Evolutionary conservation across 495 filamentous ascomycete genomes (phyloP), one percentile per base, ranked within the genome.

Genomic region (Hypoxylon rickii): DNA sequence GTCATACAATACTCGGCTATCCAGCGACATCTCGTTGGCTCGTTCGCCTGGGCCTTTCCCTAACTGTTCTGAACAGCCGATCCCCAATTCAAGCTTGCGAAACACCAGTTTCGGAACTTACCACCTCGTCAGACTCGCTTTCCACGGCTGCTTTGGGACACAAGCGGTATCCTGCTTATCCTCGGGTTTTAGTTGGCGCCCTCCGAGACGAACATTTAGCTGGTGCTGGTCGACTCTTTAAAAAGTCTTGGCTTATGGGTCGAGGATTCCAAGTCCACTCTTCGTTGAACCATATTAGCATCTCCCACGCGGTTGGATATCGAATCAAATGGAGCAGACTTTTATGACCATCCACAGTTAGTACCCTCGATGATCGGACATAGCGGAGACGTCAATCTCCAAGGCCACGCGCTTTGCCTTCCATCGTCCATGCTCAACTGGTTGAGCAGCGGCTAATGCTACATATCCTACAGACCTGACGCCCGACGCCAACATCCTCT

Each of bases 301-400:
- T 66, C 59, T 51, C 52, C 51, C 63, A 52, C 33, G 46, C 52
- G 46, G 41, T 43, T 65, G 57, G 59, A 46, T 26, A 58, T 61
- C 65, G 61, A 64, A 55, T 70, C 73, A 61, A 66, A 94, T 94
- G 90, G 90, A 94, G 73, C 89, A 88, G 58, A 96, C 90, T 36
- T 95, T 95, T 76, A 95, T 96, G 75, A 90, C 90, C 56, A 95
- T 95, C 60, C 90, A 95, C 72, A 90, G 91, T 85, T 72, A 75
- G 86, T 82, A 61, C 55, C 62, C 32, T 44, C 44, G 17, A 10
- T 37, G 37, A 57, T 52, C 46, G n/a, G 40, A 44, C 13, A 34
- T 36, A 13, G 47, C 40, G 26, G 19, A 62, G 24, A 36, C 32
- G 24, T 38, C n/a, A 18, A 48, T 45, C 17, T 29, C 29, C 42